Conservation (phyloP, 1,284 basidiomycete species). For the Ustilago hordei region DNA sequence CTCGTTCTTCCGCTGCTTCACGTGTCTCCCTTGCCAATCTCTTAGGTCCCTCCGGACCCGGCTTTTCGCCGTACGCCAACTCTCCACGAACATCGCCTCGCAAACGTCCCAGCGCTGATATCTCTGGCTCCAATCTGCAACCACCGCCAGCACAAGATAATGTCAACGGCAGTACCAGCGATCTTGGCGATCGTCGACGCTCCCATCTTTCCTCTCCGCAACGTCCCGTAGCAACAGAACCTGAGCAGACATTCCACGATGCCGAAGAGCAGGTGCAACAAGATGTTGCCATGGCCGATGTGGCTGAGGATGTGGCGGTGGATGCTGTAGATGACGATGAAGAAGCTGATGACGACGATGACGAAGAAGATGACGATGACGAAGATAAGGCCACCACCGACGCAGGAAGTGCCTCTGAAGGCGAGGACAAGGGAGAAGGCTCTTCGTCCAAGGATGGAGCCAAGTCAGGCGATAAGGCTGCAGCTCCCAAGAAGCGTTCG, state of each 20-base stretch:
- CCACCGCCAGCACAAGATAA: slow-evolving; percentile 11
- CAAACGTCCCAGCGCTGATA: slow-evolving; percentile 39
- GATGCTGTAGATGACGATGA: slow-evolving; percentile 9
- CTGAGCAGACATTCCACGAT: slow-evolving; percentile 27
- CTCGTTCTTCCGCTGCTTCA: slow-evolving; percentile 40
- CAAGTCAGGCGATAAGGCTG: slow-evolving; percentile 36
- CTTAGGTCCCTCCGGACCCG: slow-evolving; percentile 43
- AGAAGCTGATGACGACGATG: slow-evolving; percentile 40
- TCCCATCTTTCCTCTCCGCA: slow-evolving; percentile 17
- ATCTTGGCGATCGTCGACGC: slow-evolving; percentile 20
- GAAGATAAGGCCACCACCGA: slow-evolving; percentile 49
- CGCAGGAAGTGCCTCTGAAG: slow-evolving; percentile 50
- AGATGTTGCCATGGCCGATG: slow-evolving; percentile 29
- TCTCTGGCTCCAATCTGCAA: slow-evolving; percentile 18
- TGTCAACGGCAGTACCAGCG: slow-evolving; percentile 4
- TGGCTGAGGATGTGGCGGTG: slow-evolving; percentile 12
- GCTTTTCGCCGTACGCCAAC: slow-evolving; percentile 38
- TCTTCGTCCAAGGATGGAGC: slow-evolving; percentile 37
- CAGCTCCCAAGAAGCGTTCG: slow-evolving; percentile 32
- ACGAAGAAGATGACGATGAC: slow-evolving; percentile 54
- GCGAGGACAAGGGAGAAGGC: slow-evolving; percentile 50
- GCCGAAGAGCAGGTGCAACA: slow-evolving; percentile 27
- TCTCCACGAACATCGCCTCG: slow-evolving; percentile 44
- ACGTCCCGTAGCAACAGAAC: slow-evolving; percentile 7
- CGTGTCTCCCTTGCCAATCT: slow-evolving; percentile 49